phyloP scores from a whole-genome alignment of 2,329 filamentous ascomycete genomes.

The Hypomyces rosellus region DNA sequence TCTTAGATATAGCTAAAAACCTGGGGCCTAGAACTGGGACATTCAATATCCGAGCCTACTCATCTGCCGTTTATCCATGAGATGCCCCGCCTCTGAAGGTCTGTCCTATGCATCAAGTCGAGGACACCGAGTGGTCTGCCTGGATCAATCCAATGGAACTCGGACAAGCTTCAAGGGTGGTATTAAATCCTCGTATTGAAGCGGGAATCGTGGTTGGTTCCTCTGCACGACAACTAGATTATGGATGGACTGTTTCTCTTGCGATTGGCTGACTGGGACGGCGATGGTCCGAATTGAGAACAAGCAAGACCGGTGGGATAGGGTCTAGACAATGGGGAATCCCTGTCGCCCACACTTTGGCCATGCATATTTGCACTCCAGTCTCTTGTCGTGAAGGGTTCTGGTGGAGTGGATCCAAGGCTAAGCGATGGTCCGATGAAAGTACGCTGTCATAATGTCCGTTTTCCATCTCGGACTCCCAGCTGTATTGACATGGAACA shows the following conservation, averaged over 20 bases:
- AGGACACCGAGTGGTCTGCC: background rate
- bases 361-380: background rate
- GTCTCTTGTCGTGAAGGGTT: background rate
- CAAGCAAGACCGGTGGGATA: constrained; percentile 1
- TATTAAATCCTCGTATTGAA: constrained; percentile 4
- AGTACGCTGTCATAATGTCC: too few species aligned
- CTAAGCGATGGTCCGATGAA: background rate
- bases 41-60: too few species aligned
- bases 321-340: constrained; percentile 1
- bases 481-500: too few species aligned
- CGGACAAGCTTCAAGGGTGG: background rate
- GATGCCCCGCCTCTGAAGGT: too few species aligned
- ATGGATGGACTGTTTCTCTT: constrained; percentile 1
- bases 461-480: too few species aligned
- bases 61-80: too few species aligned
- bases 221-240: background rate
- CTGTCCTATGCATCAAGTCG: too few species aligned
- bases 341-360: background rate
- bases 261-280: constrained; percentile 7
- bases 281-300: constrained; percentile 9
- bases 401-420: background rate
- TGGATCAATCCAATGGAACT: background rate
- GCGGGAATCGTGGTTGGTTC: background rate
- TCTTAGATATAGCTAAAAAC: background rate
- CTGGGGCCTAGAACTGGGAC: too few species aligned